Evolutionary conservation across 2,329 filamentous ascomycete genomes (phyloP), one percentile per base, ranked within the genome.

Genomic region (Dothideomycetes sp.): DNA sequence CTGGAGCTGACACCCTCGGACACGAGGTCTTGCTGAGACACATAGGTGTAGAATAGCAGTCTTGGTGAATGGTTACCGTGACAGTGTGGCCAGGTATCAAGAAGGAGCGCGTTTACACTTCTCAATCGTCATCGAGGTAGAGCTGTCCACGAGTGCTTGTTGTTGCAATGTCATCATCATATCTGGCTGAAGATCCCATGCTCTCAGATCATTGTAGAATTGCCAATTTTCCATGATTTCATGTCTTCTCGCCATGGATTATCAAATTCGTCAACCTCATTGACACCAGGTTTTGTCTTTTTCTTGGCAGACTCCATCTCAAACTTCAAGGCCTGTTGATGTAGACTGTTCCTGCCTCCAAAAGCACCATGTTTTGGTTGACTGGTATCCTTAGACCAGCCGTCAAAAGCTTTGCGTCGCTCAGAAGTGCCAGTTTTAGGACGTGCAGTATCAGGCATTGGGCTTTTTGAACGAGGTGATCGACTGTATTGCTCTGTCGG

Each of bases 191-290:
- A n/a, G n/a, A n/a, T n/a, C n/a, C n/a, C n/a, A 24, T 11, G 22
- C 5, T 19, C 15, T 16, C 18, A 29, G 17, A 40, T 33, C 37
- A 40, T 40, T n/a, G 34, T 22, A 3, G 34, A 37, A 2, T 11
- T 18, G 13, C 37, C 32, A 18, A 42, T 36, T 8, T 36, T 42
- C 40, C 40, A 42, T n/a, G 32, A 35, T 4, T 29, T 33, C 23
- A 44, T 17, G 4, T 41, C 45, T 29, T 32, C 53, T 23, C 51
- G 56, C 68, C 68, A 71, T 33, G 67, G 54, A 30, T 69, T 49
- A 32, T 69, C 65, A 43, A 69, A 63, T 51, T 71, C 68, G 34
- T 70, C 64, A 22, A 70, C 55, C 49, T 71, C 68, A 22, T 64
- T 59, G 1, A 25, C 22, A 10, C 29, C 37, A 5, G 22, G 29